Conservation (phyloP, 1,284 basidiomycete species). For the Malassezia pachydermatis region DNA sequence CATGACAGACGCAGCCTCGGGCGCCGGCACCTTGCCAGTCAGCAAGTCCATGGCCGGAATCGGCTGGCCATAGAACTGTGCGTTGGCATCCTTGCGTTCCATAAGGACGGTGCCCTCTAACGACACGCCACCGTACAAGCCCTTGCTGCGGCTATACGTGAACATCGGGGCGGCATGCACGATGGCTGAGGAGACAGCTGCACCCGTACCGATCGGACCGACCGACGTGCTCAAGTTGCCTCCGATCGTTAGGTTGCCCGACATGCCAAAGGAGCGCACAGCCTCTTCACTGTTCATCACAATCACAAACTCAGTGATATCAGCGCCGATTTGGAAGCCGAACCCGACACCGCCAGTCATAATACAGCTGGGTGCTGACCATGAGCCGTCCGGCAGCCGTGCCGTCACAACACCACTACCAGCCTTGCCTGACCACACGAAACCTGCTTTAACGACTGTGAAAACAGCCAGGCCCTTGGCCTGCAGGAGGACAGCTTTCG, state of each 20-base stretch:
- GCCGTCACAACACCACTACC: conserved; percentile 90
- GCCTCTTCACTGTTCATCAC: conserved; percentile 95
- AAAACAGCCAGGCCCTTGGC: conserved; percentile 81
- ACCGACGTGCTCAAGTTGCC: conserved; percentile 48
- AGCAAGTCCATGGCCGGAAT: conserved; percentile 83
- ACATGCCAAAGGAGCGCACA: conserved; percentile 83
- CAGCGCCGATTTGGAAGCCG: conserved; percentile 75
- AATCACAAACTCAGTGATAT: conserved; percentile 58
- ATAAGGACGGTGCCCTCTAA: conserved; percentile 90
- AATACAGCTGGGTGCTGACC: conserved; percentile 94
- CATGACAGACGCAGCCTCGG: conserved; percentile 81
- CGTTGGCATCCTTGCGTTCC: conserved; percentile 69
- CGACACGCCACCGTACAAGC: conserved; percentile 86
- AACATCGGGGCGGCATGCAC: conserved; percentile 94
- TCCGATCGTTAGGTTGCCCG: conserved; percentile 91
- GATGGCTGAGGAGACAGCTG: conserved; percentile 72
- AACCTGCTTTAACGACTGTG: conserved; percentile 73
- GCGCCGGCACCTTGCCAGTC: conserved; percentile 81
- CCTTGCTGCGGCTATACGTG: conserved; percentile 73
- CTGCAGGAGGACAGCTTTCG: conserved; percentile 78
- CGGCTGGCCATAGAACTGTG: conserved; percentile 82
- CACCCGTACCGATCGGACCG: conserved; percentile 81
- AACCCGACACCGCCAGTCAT: conserved; percentile 83
- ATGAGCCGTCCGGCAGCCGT: conserved; percentile 84
- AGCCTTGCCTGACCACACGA: conserved; percentile 90